These are phyloP conservation scores for Teratosphaeria gauchensis DNA, from an alignment of 2,329 filamentous ascomycete genomes.

Conservation along the genomic window DNA sequence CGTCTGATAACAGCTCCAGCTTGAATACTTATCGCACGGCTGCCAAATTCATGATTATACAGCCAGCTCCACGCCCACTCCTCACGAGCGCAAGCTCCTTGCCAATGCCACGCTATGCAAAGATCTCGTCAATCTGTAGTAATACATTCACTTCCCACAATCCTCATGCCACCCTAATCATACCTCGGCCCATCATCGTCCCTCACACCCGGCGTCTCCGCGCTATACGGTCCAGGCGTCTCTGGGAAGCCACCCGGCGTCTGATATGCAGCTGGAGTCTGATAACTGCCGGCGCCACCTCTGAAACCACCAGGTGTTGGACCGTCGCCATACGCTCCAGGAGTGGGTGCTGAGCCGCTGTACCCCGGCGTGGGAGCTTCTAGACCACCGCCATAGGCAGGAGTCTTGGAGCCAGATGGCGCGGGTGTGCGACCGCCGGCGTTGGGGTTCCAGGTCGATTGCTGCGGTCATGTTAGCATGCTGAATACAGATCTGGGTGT, in stretches of 20 bases:
- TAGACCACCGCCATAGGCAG: constrained; percentile 53
- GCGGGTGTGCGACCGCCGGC: constrained; percentile 43
- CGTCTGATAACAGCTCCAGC: too few species aligned
- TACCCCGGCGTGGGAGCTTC: constrained; percentile 51
- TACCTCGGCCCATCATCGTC: constrained; percentile 34
- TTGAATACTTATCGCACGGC: not conserved
- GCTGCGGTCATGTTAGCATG: constrained; percentile 9
- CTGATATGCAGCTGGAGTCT: constrained; percentile 25
- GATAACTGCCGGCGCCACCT: constrained; percentile 27
- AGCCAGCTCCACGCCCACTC: not conserved
- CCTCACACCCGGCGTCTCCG: constrained; percentile 48
- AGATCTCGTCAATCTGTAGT: not conserved
- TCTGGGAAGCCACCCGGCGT: constrained; percentile 44
- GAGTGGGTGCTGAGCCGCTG: constrained; percentile 32
- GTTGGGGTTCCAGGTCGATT: constrained; percentile 29
- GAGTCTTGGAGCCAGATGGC: constrained; percentile 63
- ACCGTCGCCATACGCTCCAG: constrained; percentile 26
- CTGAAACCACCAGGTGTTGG: constrained; percentile 29
- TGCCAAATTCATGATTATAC: not conserved
- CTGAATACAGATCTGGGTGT: not conserved
- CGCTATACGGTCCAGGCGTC: constrained; percentile 37
- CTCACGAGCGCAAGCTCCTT: not conserved
- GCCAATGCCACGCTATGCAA: not conserved
- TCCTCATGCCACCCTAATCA: constrained; percentile 18
- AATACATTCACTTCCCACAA: not conserved